These are phyloP conservation scores for Raphanus raphanistrum DNA, from an alignment of 345 rosid genomes.

Conservation along the genomic window DNA sequence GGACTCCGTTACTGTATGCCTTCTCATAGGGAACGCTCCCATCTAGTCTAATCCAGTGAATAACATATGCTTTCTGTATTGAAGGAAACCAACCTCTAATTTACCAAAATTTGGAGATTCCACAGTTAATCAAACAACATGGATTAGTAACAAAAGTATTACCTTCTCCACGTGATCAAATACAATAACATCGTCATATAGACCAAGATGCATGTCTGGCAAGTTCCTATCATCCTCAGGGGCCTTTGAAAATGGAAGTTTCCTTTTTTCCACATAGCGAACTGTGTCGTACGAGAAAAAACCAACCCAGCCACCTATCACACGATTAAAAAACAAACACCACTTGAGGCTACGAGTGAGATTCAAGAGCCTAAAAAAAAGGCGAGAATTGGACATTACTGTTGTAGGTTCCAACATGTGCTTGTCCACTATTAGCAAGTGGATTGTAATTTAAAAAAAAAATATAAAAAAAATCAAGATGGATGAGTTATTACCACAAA, in stretches of 20 bases:
- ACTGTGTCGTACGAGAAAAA: slow-evolving; percentile 89
- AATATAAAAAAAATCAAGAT: slow-evolving; percentile 6
- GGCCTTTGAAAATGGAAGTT: slow-evolving; percentile 66
- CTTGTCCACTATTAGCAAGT: slow-evolving; percentile 7
- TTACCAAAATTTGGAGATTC: background rate
- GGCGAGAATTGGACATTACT: background rate
- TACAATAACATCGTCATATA: slow-evolving; percentile 72
- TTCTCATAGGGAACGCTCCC: slow-evolving; percentile 50
- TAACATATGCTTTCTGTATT: slow-evolving; percentile 59
- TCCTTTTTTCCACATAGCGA: slow-evolving; percentile 78
- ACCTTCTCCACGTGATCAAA: slow-evolving; percentile 96
- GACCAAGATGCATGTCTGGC: slow-evolving; percentile 85
- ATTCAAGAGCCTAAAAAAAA: background rate
- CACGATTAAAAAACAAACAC: background rate
- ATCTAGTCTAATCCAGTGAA: slow-evolving; percentile 67
- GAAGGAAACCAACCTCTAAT: background rate
- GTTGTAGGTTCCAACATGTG: background rate
- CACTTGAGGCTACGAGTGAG: background rate
- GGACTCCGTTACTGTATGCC: slow-evolving; percentile 59
- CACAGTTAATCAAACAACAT: slow-evolving; percentile 9
- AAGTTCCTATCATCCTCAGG: slow-evolving; percentile 85
- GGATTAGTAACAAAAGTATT: slow-evolving; percentile 12
- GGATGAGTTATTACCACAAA: slow-evolving; percentile 63
- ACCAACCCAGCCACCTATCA: slow-evolving; percentile 95
- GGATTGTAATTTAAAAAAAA: background rate